Evolutionary conservation across 345 rosid genomes (phyloP), one percentile per base, ranked within the genome.

Genomic region (Dipteronia sinensis): DNA sequence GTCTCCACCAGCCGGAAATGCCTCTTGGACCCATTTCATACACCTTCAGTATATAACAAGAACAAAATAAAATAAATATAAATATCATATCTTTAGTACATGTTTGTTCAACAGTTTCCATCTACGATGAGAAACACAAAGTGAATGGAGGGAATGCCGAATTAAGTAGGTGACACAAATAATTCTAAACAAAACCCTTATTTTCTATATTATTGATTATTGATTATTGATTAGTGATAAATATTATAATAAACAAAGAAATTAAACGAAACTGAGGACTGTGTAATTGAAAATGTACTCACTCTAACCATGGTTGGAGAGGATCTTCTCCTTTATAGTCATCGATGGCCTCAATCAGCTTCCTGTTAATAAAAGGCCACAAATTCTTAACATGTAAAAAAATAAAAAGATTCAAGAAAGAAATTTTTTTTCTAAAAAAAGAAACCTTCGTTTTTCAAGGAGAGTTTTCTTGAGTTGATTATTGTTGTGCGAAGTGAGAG

Each of bases 1-100:
- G 63, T 93, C 97, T 19, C 99, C 99, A 15, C 92, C 93, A 0
- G 91, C 85, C 7, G 99, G 97, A 78, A 93, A 95, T 67, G 94
- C 85, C 82, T 95, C 97, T 64, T 93, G 99, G 62, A 95, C 92
- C 98, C 98, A 96, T 82, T 92, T 93, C 15, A 96, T 92, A 64
- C 97, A 93, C 84, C 99, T 95, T 81, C 59, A 84, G 69, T 11
- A 16, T 6, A 47, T 0, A 74, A 74, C 8, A 46, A 0, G 3
- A 49, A 27, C 49, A 46, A 46, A 42, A 42, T 42, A n/a, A 9
- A 34, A 34, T 34, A 2, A 53, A 56, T 19, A 29, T 17, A n/a
- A 19, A 9, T 19, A 11, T 49, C 23, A 19, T 42, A 10, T 7
- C n/a, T 65, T 31, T 20, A 38, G 5, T 38, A 20, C 20, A 25